Evolutionary conservation across 139 green algal species (phyloP), one percentile per base, ranked within the genome.

Genomic region (Chlorella sp.): DNA sequence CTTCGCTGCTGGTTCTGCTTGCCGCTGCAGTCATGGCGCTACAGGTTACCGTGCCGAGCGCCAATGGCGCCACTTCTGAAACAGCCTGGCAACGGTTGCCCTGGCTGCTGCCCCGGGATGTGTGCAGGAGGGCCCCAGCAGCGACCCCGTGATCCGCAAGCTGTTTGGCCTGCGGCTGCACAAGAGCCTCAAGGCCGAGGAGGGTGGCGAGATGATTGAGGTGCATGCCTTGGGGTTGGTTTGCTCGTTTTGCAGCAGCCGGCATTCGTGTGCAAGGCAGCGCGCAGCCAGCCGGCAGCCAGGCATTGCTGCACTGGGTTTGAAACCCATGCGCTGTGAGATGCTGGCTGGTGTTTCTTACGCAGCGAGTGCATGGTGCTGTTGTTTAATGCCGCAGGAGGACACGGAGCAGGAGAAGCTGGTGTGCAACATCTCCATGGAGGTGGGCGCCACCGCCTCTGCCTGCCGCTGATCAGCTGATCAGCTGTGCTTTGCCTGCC

Each of bases 391-490:
- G 17, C 26, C 46, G 77, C 79, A 84, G 79, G 67, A 84, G 60
- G 70, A 82, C 54, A 76, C 95, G 90, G 92, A 95, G 76, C 85
- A 93, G 34, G 96, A 93, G 84, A 95, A 88, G 56, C 88, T 99
- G 68, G 98, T 98, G 89, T 99, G 96, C 92, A 99, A 99, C 94
- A 99, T 99, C 85, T 92, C 90, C 73, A 83, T 79, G 44, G 92
- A 97, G 38, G 51, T 60, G 51, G 2, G 51, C 16, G 14, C 11
- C 51, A 26, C 14, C 46, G 11, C 8, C 8, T 7, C 11, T 7
- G 46, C 46, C 7, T 7, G 46, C 46, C 11, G 46, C 46, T 54
- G 7, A 17, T 11, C 46, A 11, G 46, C 46, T 17, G 51, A n/a
- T n/a, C 51, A 24, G 51, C 16, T 60, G 51, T 24, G 14, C 51